A percentile compares a stretch with the other conserved stretches of the same genome.
phyloP scores from a whole-genome alignment of 257 asterid genomes.

The Cynanchum wilfordii region DNA sequence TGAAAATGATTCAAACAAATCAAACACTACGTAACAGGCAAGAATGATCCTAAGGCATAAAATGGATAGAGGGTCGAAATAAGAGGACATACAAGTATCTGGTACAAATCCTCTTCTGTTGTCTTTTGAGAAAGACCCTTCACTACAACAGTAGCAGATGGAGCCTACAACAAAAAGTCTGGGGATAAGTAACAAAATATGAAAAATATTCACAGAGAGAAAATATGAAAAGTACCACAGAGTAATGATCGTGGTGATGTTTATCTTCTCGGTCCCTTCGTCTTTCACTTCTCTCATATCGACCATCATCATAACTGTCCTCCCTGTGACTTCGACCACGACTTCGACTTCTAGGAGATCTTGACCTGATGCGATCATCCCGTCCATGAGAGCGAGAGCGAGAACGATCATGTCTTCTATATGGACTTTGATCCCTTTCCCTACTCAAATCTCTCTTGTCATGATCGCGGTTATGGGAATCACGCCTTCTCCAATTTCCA shows the following conservation, averaged over 20 bases:
- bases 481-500: constrained; percentile 73
- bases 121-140: constrained; percentile 97
- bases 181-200: constrained; percentile 19
- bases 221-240: constrained; percentile 48
- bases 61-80: constrained; percentile 16
- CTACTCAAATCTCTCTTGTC: constrained; percentile 72
- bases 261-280: constrained; percentile 81
- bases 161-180: constrained; percentile 51
- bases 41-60: constrained; percentile 8
- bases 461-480: constrained; percentile 78
- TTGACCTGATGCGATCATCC: constrained; percentile 76
- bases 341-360: constrained; percentile 90
- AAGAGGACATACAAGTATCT: constrained; percentile 59
- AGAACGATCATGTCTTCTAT: constrained; percentile 56
- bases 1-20: not conserved
- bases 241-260: constrained; percentile 50
- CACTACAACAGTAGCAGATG: constrained; percentile 93
- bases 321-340: constrained; percentile 79
- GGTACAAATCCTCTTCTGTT: constrained; percentile 92
- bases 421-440: constrained; percentile 77
- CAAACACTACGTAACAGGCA: not conserved
- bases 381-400: constrained; percentile 69
- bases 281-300: constrained; percentile 66
- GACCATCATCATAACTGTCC: constrained; percentile 77
- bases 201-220: constrained; percentile 10